These are phyloP conservation scores for sweet orange (Citrus sinensis) DNA, from an alignment of 345 rosid genomes.

Conservation along the genomic window DNA sequence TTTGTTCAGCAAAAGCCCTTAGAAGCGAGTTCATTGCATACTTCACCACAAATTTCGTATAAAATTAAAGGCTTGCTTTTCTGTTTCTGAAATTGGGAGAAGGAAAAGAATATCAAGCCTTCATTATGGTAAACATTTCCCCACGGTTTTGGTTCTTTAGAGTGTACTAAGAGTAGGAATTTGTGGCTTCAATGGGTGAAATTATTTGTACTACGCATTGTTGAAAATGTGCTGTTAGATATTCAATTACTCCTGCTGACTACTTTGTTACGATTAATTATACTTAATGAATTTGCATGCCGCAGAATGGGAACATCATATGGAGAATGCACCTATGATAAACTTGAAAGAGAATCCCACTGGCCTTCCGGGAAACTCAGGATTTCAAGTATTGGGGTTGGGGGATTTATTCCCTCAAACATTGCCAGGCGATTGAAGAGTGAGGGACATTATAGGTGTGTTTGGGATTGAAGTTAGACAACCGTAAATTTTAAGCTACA, in stretches of 20 bases:
- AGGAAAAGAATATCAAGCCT: background rate
- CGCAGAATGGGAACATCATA: constrained; percentile 46
- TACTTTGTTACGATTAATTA: background rate
- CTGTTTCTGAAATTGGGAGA: background rate
- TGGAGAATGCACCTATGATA: constrained; percentile 76
- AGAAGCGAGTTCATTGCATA: too few species aligned
- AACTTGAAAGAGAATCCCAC: constrained; percentile 79
- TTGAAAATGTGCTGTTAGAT: background rate
- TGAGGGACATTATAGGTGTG: constrained; percentile 57
- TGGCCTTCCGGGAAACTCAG: constrained; percentile 82
- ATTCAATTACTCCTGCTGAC: background rate
- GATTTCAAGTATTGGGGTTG: constrained; percentile 77
- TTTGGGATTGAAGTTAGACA: too few species aligned
- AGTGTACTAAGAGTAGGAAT: background rate
- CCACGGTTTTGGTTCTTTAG: background rate
- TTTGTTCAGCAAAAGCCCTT: background rate
- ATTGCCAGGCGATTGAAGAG: constrained; percentile 87
- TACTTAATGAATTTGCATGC: background rate
- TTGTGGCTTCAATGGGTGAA: background rate
- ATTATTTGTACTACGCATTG: background rate
- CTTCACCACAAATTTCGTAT: background rate
- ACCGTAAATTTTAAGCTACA: too few species aligned
- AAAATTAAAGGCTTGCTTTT: background rate
- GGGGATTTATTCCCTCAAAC: constrained; percentile 95
- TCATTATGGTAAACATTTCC: background rate